Evolutionary conservation across 805 yeast genomes (phyloP), one percentile per base, ranked within the genome.

Genomic region (Saccharomycopsis capsularis): DNA sequence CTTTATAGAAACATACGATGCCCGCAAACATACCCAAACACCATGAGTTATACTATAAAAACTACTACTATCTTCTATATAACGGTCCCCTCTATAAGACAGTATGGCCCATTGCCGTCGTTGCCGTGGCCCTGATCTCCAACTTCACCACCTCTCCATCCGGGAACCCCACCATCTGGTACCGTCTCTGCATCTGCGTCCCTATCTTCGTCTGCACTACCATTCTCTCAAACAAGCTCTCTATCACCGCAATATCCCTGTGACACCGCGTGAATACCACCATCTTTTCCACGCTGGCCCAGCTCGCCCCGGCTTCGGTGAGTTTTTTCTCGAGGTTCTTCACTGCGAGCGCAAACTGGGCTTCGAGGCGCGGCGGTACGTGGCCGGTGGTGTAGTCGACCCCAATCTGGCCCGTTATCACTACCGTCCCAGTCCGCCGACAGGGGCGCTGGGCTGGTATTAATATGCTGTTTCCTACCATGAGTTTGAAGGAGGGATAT

Each of bases 101-200:
- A n/a, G n/a, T n/a, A n/a, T n/a, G n/a, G n/a, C n/a, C n/a, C n/a
- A 13, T 13, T 27, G 32, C 13, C 11, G 13, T 13, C 32, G 11
- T 7, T 27, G 32, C 32, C 13, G 42, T 39, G 23, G 25, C 42
- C 21, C 42, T 22, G 18, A 39, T 4, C 23, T 39, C 42, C 5
- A 39, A 16, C 15, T 39, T 39, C 23, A 39, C 42, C 15, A 15
- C 7, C 27, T 15, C 13, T n/a, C n/a, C n/a, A 22, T 39, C 42
- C 4, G 42, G 42, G 16, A 39, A 21, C 25, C 42, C 42, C 24
- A 39, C 42, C 42, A 39, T 25, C n/a, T 22, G 24, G 42, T 19
- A 39, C 23, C 9, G 6, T 22, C 13, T 18, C 42, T 4, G 4
- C 42, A 13, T 7, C 32, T 7, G 32, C 32, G 13, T 13, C 32